A percentile compares a stretch with the other conserved stretches of the same genome.
Evolutionary conservation across 2,329 filamentous ascomycete genomes (phyloP).

Genomic region (Aspergillus sp.): DNA sequence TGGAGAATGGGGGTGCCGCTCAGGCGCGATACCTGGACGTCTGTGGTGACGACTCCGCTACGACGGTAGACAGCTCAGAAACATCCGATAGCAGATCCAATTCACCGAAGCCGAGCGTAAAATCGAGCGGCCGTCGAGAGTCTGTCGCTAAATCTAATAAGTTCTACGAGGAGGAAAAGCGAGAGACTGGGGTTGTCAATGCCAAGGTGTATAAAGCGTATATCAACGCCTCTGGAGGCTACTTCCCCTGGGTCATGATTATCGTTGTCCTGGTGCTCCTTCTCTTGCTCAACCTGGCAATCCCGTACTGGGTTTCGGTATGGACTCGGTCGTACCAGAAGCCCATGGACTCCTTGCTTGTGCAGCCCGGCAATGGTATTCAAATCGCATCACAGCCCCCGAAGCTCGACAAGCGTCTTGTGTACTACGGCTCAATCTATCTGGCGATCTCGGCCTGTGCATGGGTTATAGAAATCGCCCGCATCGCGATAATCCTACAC

Average conservation of each 20-base stretch:
- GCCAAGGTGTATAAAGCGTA: conserved; percentile 65
- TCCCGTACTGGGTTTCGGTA: conserved; percentile 45
- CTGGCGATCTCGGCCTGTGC: background rate
- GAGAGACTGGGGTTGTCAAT: conserved; percentile 68
- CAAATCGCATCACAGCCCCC: background rate
- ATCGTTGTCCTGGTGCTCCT: conserved; percentile 50
- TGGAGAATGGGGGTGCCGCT: conserved; percentile 6
- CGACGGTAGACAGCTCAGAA: background rate
- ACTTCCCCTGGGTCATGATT: conserved; percentile 59
- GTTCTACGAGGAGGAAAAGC: conserved; percentile 73
- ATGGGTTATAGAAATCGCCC: conserved; percentile 48
- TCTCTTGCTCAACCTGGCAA: conserved; percentile 9
- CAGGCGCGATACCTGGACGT: background rate
- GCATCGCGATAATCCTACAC: conserved; percentile 63
- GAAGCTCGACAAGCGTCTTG: conserved; percentile 29
- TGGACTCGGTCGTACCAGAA: conserved; percentile 25
- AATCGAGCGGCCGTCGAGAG: background rate
- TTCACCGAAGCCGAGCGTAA: background rate
- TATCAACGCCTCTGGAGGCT: conserved; percentile 65
- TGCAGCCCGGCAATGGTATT: background rate
- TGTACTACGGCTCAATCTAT: conserved; percentile 12
- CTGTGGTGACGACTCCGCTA: background rate
- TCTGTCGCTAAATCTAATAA: conserved; percentile 43
- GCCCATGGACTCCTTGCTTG: background rate
- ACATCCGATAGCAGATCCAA: background rate